Conservation (phyloP, 805 yeast genomes). For the Candida broadrunensis region DNA sequence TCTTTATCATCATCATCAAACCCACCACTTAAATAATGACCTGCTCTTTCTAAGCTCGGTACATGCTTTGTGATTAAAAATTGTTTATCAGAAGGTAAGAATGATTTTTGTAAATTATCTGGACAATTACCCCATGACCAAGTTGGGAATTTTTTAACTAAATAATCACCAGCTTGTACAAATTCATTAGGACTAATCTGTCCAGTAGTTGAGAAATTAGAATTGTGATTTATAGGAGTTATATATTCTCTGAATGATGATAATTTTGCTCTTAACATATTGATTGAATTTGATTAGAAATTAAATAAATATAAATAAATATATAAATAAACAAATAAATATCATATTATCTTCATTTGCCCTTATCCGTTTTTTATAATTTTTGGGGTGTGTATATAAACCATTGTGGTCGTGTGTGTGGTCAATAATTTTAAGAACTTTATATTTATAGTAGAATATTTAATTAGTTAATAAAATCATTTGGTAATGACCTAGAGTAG, state of each 20-base stretch:
- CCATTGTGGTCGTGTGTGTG: too few relatives aligned
- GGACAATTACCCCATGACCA: conserved; percentile 77
- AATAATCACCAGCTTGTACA: conserved; percentile 89
- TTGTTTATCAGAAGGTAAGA: conserved; percentile 85
- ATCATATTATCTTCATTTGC: too few relatives aligned
- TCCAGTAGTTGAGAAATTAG: conserved; percentile 83
- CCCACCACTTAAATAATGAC: conserved; percentile 45
- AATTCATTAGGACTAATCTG: conserved; percentile 96
- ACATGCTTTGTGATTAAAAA: conserved; percentile 85
- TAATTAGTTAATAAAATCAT: too few relatives aligned
- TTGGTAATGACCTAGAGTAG: too few relatives aligned
- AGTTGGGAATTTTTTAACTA: conserved; percentile 89
- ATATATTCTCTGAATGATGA: conserved; percentile 87
- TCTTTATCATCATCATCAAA: conserved; percentile 27
- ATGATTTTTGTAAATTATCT: conserved; percentile 47
- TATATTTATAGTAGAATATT: too few relatives aligned
- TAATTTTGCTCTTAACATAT: conserved; percentile 61
- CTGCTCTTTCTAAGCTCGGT: conserved; percentile 77
- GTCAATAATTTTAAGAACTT: too few relatives aligned
- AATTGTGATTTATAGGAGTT: conserved; percentile 85
- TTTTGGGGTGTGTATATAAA: too few relatives aligned
- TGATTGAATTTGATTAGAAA: neutral
- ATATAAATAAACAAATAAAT: too few relatives aligned
- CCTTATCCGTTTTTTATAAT: too few relatives aligned
- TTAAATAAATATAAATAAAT: too few relatives aligned